phyloP scores from a whole-genome alignment of 2,329 filamentous ascomycete species.

The Colletotrichum scovillei region DNA sequence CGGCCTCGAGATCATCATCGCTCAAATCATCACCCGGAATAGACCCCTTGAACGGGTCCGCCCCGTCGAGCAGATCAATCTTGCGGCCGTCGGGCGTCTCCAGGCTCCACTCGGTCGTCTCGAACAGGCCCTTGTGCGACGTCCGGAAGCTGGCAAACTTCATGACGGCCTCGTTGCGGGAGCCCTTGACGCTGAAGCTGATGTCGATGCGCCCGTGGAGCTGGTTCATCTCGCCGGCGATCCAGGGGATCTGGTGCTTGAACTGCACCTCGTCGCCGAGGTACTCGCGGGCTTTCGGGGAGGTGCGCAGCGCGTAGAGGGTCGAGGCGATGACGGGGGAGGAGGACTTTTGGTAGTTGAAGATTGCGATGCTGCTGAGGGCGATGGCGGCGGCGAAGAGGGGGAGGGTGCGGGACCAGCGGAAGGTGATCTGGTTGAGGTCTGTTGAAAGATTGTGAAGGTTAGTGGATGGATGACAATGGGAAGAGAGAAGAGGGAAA shows the following conservation, averaged over 20 bases:
- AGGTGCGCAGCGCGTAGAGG: conserved; percentile 91
- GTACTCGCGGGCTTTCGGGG: conserved; percentile 76
- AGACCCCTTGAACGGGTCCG: conserved; percentile 72
- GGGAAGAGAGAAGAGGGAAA: not conserved
- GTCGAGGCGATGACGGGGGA: conserved; percentile 87
- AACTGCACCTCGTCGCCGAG: conserved; percentile 92
- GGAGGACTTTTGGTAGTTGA: conserved; percentile 99
- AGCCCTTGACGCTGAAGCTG: conserved; percentile 86
- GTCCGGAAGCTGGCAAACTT: conserved; percentile 82
- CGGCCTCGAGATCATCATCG: conserved; percentile 47
- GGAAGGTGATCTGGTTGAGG: conserved; percentile 58
- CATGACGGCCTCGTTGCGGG: conserved; percentile 77
- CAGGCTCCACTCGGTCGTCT: conserved; percentile 92
- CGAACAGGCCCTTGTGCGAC: conserved; percentile 72
- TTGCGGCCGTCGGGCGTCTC: conserved; percentile 69
- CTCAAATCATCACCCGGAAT: conserved; percentile 53
- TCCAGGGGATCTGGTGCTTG: conserved; percentile 82
- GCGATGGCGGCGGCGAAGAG: conserved; percentile 81
- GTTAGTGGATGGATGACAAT: not conserved
- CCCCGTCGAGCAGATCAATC: conserved; percentile 80
- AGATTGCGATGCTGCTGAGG: conserved; percentile 83
- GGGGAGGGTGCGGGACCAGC: conserved; percentile 80
- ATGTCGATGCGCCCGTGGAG: conserved; percentile 92
- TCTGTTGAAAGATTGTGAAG: conserved; percentile 42
- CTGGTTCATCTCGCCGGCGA: conserved; percentile 90